phyloP scores from a whole-genome alignment of 2,329 filamentous ascomycete genomes.

The Dactylonectria estremocensis region DNA sequence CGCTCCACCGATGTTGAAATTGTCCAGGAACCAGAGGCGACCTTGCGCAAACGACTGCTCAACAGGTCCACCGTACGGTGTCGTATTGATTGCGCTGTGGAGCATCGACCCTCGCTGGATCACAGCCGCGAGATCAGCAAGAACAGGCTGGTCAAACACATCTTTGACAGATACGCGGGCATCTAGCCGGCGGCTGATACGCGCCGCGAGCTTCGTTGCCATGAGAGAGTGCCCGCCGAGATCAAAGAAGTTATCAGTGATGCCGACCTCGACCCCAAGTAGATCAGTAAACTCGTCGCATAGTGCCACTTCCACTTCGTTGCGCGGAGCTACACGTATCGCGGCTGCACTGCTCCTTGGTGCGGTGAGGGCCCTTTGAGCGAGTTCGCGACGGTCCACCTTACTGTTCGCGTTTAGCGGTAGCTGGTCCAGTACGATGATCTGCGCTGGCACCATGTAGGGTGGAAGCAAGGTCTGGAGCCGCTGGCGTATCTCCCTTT shows the following conservation, averaged over 20 bases:
- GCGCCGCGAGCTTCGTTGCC: conserved; percentile 63
- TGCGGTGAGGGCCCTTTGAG: not conserved
- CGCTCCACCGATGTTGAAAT: conserved; percentile 28
- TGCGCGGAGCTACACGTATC: too few species aligned
- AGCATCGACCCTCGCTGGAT: not conserved
- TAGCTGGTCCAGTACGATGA: conserved; percentile 39
- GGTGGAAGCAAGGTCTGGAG: conserved; percentile 32
- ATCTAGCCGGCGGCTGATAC: conserved; percentile 56
- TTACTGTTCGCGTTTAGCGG: conserved; percentile 36
- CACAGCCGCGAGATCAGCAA: not conserved
- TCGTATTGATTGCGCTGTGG: not conserved
- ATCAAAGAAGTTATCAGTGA: conserved; percentile 59
- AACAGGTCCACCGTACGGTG: not conserved
- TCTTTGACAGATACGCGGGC: conserved; percentile 60
- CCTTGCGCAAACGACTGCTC: not conserved
- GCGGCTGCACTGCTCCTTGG: too few species aligned
- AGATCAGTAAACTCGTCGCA: not conserved
- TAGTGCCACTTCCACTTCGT: too few species aligned
- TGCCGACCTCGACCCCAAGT: not conserved
- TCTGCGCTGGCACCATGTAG: conserved; percentile 46
- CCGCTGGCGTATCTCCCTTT: too few species aligned
- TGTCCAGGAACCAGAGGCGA: conserved; percentile 38
- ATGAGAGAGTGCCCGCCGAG: conserved; percentile 65
- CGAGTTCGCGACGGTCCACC: conserved; percentile 20
- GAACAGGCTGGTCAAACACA: conserved; percentile 52